Evolutionary conservation across 306 rosid species (phyloP), one percentile per base, ranked within the genome.

Genomic region (Lathyrus oleraceus): DNA sequence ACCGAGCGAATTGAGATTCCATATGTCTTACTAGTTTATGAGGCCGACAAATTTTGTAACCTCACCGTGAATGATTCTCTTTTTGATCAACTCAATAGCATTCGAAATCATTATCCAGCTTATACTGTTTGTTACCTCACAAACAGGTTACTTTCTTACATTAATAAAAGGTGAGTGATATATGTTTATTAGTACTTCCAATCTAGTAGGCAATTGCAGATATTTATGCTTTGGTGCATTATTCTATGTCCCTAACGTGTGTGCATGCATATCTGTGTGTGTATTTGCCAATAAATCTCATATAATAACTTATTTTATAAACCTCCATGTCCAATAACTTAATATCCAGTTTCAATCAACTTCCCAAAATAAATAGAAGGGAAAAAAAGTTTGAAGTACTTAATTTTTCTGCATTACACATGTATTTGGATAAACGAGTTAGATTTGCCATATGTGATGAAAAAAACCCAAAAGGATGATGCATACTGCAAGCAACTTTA

Each of bases 71-170:
- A 82, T 47, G 94, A 83, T 66, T 85, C 90, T 44, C 81, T 90
- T 78, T 67, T 72, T 74, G 79, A 83, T 72, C 89, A 88, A 35
- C 82, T 87, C 62, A 79, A 77, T 45, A 71, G 72, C 21, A 84
- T 90, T 69, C 97, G 19, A 85, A 87, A 83, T 65, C 85, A 43
- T 67, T 88, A 93, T 85, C 94, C 98, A 61, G 72, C 87, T 32
- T 78, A 85, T 77, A 93, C 96, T 67, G 84, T 88, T 80, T 90
- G 98, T 73, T 90, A 78, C 80, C 87, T 93, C 61, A 90, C 97
- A 53, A 87, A 90, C 82, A 90, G 83, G 80, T 73, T 93, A 65
- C 78, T 88, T 86, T 43, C 96, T 69, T 88, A 82, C 80, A 78
- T 93, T 68, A 87, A 91, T 79, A 93, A 88, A 84, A 90, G 91